A percentile compares a stretch with the other conserved stretches of the same genome.
phyloP scores from a whole-genome alignment of 805 yeast species.

The Sugiyamaella americana region DNA sequence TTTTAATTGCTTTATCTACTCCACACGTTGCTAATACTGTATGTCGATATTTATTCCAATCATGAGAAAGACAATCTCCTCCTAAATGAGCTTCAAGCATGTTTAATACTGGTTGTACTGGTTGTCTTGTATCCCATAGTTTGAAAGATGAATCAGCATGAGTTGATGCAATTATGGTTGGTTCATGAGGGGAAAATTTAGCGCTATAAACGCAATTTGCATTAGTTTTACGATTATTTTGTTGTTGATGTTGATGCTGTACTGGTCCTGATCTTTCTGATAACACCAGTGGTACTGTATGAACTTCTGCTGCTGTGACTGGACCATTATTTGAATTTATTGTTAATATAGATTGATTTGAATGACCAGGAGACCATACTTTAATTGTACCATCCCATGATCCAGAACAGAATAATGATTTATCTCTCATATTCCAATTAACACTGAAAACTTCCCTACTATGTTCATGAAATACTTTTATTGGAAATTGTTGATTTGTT shows the following conservation, averaged over 20 bases:
- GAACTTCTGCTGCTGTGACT: not conserved
- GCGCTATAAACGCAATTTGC: conserved; percentile 71
- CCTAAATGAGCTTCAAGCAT: conserved; percentile 67
- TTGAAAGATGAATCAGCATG: conserved; percentile 70
- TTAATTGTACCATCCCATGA: conserved; percentile 93
- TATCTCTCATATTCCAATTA: conserved; percentile 67
- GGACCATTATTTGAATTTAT: conserved; percentile 5
- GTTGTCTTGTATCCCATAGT: conserved; percentile 68
- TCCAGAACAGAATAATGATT: conserved; percentile 62
- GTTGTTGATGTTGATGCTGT: conserved; percentile 21
- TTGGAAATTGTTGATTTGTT: conserved; percentile 23
- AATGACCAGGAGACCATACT: conserved; percentile 29
- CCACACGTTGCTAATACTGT: conserved; percentile 81
- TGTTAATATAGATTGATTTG: conserved; percentile 16
- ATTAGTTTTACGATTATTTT: conserved; percentile 14
- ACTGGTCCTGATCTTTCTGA: conserved; percentile 17
- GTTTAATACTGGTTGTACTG: conserved; percentile 36
- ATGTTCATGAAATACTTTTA: conserved; percentile 52
- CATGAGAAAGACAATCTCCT: conserved; percentile 71
- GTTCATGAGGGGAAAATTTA: conserved; percentile 77
- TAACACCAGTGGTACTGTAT: conserved; percentile 15
- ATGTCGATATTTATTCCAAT: conserved; percentile 85
- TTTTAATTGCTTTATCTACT: conserved; percentile 75
- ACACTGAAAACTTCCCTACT: conserved; percentile 65
- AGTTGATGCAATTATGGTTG: conserved; percentile 60